These are phyloP conservation scores for Mycena haematopus DNA, from an alignment of 768 basidiomycete species.

Conservation along the genomic window DNA sequence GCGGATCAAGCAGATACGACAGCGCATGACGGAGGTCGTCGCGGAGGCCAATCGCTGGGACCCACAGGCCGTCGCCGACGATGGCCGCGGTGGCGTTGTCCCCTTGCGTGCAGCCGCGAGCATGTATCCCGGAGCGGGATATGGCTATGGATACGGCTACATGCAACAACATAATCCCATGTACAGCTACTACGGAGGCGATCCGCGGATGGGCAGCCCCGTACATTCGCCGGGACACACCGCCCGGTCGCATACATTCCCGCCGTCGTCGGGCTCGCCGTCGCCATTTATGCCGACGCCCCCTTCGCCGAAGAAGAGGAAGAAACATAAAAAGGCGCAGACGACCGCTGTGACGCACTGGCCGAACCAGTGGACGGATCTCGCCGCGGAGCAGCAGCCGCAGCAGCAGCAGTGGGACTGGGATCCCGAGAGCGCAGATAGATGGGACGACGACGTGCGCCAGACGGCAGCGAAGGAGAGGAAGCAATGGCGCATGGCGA, in stretches of 20 bases:
- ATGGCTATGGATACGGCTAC: constrained; percentile 1
- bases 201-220: constrained; percentile 1
- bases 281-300: constrained; percentile 14
- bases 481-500: constrained; percentile 12
- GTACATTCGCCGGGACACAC: constrained; percentile 10
- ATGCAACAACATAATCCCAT: constrained; percentile 3
- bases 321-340: constrained; percentile 10
- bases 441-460: constrained; percentile 24
- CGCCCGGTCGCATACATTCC: constrained; percentile 6
- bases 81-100: constrained; percentile 23
- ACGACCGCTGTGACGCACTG: constrained; percentile 19
- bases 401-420: constrained; percentile 11
- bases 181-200: constrained; percentile 10
- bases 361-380: constrained; percentile 17
- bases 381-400: neutral
- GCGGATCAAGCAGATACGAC: constrained; percentile 51
- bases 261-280: constrained; percentile 5
- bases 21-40: constrained; percentile 63
- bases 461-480: constrained; percentile 23
- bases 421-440: constrained; percentile 18
- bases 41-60: constrained; percentile 31
- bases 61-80: constrained; percentile 23
- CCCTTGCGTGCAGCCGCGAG: constrained; percentile 7
- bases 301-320: constrained; percentile 8
- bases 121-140: neutral